A percentile compares a stretch with the other conserved stretches of the same genome.
phyloP scores from a whole-genome alignment of 768 basidiomycete species.

The Leccinum olivaceopallidum region DNA sequence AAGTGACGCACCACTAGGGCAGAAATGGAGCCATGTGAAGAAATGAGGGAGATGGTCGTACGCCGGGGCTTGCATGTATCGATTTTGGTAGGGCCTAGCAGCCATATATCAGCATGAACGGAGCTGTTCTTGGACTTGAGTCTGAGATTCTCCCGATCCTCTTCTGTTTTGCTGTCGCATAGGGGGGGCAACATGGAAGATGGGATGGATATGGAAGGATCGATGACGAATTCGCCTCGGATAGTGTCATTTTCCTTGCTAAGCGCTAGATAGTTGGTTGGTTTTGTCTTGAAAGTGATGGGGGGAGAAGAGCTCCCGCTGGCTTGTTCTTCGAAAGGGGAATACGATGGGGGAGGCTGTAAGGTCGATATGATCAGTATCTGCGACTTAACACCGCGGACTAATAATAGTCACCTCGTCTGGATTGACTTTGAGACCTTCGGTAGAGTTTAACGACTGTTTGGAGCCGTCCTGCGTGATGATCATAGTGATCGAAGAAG shows the following conservation, averaged over 20 bases:
- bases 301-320: not conserved
- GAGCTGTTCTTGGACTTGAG: conserved; percentile 35
- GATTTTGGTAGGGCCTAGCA: conserved; percentile 21
- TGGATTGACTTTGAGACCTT: not conserved
- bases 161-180: conserved; percentile 34
- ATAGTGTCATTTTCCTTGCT: conserved; percentile 8
- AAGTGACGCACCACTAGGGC: conserved; percentile 22
- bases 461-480: conserved; percentile 4
- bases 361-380: not conserved
- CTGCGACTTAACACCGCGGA: not conserved
- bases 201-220: conserved; percentile 44
- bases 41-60: conserved; percentile 23
- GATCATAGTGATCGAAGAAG: conserved; percentile 8
- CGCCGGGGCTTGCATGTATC: conserved; percentile 12
- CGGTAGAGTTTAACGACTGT: not conserved
- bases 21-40: conserved; percentile 18
- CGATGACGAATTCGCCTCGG: conserved; percentile 40
- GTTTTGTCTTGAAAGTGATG: conserved; percentile 25
- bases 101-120: conserved; percentile 42
- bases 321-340: not conserved
- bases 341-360: conserved; percentile 30
- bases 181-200: conserved; percentile 41
- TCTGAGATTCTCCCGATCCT: conserved; percentile 40
- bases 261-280: conserved; percentile 27
- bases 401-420: conserved; percentile 11